These are phyloP conservation scores for Gyromitra esculenta DNA, from an alignment of 2,329 filamentous ascomycete species.

Conservation along the genomic window DNA sequence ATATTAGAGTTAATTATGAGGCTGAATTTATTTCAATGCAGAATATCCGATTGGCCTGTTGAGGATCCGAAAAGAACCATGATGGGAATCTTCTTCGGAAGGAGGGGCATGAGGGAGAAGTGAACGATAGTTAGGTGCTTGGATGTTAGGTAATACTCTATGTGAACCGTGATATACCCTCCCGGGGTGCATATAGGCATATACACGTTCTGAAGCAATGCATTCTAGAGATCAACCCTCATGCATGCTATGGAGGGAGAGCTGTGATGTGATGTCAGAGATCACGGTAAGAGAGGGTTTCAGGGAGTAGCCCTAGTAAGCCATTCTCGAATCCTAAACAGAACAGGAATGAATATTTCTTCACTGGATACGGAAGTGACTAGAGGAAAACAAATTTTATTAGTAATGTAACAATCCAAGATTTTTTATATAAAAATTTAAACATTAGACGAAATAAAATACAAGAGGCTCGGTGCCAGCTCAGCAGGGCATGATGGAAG, in stretches of 20 bases:
- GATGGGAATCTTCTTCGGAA: background rate
- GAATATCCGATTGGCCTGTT: background rate
- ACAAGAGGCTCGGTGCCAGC: conserved; percentile 35
- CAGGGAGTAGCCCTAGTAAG: conserved; percentile 19
- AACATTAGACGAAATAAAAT: conserved; percentile 26
- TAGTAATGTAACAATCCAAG: background rate
- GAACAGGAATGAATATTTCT: background rate
- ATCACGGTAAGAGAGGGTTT: conserved; percentile 4
- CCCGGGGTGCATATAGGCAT: too few relatives aligned
- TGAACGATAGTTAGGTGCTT: too few relatives aligned
- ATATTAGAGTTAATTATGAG: background rate
- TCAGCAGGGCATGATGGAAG: conserved; percentile 24
- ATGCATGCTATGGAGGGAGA: background rate
- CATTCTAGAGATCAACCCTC: background rate
- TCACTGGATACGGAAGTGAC: background rate
- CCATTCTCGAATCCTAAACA: background rate
- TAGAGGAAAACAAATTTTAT: conserved; percentile 1
- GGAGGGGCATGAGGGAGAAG: too few relatives aligned
- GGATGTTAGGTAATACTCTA: too few relatives aligned
- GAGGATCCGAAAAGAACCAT: background rate
- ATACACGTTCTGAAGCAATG: too few relatives aligned
- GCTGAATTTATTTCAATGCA: background rate
- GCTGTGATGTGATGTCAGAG: conserved; percentile 13
- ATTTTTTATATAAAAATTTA: background rate
- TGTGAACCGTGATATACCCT: too few relatives aligned